Percentiles rank a stretch among this genome's conserved stretches.
These are phyloP conservation scores for Aaosphaeria pasadenensis DNA, from an alignment of 2,329 filamentous ascomycete species.

Conservation along the genomic window DNA sequence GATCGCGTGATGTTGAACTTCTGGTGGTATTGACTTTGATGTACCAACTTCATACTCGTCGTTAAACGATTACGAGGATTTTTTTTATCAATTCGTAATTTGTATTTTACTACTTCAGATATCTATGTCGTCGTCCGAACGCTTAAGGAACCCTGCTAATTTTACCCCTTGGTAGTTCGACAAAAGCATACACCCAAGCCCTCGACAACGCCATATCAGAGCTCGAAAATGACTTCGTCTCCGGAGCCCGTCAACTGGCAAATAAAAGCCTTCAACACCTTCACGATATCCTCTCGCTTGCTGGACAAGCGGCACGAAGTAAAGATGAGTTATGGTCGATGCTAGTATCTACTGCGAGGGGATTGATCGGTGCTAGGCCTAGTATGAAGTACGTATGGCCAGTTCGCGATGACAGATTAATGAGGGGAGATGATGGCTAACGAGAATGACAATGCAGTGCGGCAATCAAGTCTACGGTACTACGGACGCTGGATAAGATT, in stretches of 20 bases:
- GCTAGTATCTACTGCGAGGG: conserved; percentile 62
- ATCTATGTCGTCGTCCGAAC: too few relatives aligned
- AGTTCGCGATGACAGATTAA: too few relatives aligned
- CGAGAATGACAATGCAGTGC: neutral
- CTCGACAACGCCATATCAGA: conserved; percentile 5
- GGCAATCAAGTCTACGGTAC: conserved; percentile 2
- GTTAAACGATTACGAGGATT: too few relatives aligned
- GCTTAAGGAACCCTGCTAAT: too few relatives aligned
- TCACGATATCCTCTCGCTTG: conserved; percentile 41
- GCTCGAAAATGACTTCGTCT: conserved; percentile 25
- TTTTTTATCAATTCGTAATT: too few relatives aligned
- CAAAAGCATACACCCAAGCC: too few relatives aligned
- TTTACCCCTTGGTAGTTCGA: too few relatives aligned
- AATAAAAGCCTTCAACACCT: conserved; percentile 52
- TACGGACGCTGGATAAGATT: conserved; percentile 4
- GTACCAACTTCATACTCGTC: too few relatives aligned
- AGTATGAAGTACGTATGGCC: conserved; percentile 48
- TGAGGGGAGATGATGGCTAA: neutral
- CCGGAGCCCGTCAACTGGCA: conserved; percentile 59
- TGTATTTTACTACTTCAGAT: too few relatives aligned
- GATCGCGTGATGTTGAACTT: too few relatives aligned
- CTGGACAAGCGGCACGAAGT: conserved; percentile 11
- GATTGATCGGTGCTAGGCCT: conserved; percentile 51
- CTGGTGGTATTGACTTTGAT: too few relatives aligned
- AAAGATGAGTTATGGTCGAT: conserved; percentile 54